These are phyloP conservation scores for Oryza longistaminata DNA, from an alignment of 176 grass and related monocot species.

Conservation along the genomic window DNA sequence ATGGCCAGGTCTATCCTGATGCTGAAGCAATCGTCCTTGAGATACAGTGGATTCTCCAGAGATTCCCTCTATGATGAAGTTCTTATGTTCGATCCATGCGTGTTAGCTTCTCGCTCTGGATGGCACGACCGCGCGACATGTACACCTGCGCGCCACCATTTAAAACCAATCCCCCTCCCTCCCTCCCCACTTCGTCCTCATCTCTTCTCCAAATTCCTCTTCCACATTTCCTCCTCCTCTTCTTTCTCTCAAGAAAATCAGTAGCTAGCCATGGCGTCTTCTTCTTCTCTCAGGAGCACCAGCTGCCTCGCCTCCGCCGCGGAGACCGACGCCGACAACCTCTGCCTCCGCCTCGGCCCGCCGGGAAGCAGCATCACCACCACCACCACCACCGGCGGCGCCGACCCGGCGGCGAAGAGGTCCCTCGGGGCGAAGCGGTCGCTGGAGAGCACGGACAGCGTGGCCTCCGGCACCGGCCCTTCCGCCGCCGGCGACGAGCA, in stretches of 20 bases:
- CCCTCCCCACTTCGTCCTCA: not conserved
- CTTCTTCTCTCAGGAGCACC: not conserved
- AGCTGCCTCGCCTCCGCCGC: not conserved
- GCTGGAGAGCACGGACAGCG: slow-evolving; percentile 31
- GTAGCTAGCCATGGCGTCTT: not conserved
- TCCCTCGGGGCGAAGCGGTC: slow-evolving; percentile 38
- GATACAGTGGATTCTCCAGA: no score
- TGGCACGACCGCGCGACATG: slow-evolving; percentile 40
- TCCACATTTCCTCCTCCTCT: not conserved
- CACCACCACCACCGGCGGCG: slow-evolving; percentile 3
- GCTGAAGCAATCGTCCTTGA: no score
- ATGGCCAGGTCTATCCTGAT: no score
- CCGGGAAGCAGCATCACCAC: slow-evolving; percentile 38
- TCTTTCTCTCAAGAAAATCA: not conserved
- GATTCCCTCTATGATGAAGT: no score
- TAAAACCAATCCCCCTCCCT: not conserved
- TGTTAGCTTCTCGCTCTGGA: no score
- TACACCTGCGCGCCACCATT: slow-evolving; percentile 34
- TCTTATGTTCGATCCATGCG: no score
- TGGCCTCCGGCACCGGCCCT: slow-evolving; percentile 28
- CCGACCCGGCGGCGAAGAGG: slow-evolving; percentile 16
- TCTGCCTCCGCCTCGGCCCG: slow-evolving; percentile 72
- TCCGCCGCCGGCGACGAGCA: slow-evolving; percentile 8
- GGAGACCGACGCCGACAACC: slow-evolving; percentile 57
- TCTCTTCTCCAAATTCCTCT: not conserved